Evolutionary conservation across 805 yeast species (phyloP).

Genomic region (Myxozyma sirexii): DNA sequence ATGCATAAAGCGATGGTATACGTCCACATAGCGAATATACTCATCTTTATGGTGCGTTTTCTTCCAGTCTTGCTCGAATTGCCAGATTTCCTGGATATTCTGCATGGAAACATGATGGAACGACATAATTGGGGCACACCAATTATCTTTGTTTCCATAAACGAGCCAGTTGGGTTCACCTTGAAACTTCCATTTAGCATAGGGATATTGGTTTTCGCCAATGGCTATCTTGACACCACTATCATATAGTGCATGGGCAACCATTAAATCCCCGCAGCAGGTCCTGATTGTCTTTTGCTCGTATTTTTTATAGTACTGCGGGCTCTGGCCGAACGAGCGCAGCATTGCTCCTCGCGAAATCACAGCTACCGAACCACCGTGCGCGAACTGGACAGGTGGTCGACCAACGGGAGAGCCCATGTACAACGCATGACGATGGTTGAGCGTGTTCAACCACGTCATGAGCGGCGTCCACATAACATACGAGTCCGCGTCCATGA

Average conservation of each 20-base stretch:
- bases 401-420: slow-evolving; percentile 40
- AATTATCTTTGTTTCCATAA: slow-evolving; percentile 25
- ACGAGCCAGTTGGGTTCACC: slow-evolving; percentile 38
- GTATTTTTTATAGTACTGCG: slow-evolving; percentile 32
- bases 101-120: slow-evolving; percentile 42
- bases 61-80: slow-evolving; percentile 41
- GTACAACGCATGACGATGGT: slow-evolving; percentile 40
- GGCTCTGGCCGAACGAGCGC: slow-evolving; percentile 36
- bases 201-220: slow-evolving; percentile 22
- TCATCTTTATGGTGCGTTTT: slow-evolving; percentile 8
- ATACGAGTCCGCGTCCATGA: slow-evolving; percentile 45
- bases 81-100: slow-evolving; percentile 36
- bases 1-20: slow-evolving; percentile 41
- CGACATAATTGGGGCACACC: slow-evolving; percentile 42
- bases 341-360: slow-evolving; percentile 43
- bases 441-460: slow-evolving; percentile 32
- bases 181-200: slow-evolving; percentile 37
- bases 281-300: slow-evolving; percentile 23
- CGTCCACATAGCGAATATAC: slow-evolving; percentile 38
- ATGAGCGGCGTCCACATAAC: slow-evolving; percentile 39
- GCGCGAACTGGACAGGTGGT: slow-evolving; percentile 40
- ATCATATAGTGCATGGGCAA: slow-evolving; percentile 38
- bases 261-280: slow-evolving; percentile 46
- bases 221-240: slow-evolving; percentile 25
- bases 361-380: slow-evolving; percentile 46